A percentile compares a stretch with the other conserved stretches of the same genome.
Conservation (phyloP, 2,329 filamentous ascomycete species). For the Chaetomiaceae sp. region DNA sequence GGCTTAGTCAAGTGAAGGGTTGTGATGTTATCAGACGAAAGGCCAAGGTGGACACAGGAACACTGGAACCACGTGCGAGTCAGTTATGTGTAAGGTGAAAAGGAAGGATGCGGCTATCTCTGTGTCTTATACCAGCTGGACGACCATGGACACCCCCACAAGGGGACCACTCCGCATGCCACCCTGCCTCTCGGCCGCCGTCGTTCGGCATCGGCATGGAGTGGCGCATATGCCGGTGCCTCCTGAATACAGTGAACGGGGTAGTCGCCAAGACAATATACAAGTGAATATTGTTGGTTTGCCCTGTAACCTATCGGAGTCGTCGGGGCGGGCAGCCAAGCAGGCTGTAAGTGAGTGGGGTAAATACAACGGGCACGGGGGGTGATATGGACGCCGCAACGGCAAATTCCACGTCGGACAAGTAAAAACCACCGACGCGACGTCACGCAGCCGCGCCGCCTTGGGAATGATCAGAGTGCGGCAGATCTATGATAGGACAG, state of each 20-base stretch:
- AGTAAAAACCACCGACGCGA: constrained; percentile 1
- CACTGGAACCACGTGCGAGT: too few relatives aligned
- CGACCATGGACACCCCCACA: too few relatives aligned
- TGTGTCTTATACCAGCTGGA: constrained; percentile 1
- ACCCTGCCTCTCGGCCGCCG: too few relatives aligned
- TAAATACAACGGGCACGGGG: constrained; percentile 11
- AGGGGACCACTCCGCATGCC: neutral
- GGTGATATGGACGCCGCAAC: constrained; percentile 8
- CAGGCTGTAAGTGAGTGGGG: constrained; percentile 10
- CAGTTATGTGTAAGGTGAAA: too few relatives aligned
- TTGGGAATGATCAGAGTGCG: constrained; percentile 7
- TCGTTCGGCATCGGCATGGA: neutral
- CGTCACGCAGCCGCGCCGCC: constrained; percentile 9
- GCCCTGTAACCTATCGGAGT: constrained; percentile 7
- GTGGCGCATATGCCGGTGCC: constrained; percentile 13
- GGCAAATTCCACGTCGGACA: constrained; percentile 9
- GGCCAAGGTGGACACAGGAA: too few relatives aligned
- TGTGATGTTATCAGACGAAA: neutral
- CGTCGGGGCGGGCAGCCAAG: neutral
- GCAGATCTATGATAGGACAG: constrained; percentile 17
- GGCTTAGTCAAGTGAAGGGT: neutral
- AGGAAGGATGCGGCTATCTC: neutral
- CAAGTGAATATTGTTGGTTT: constrained; percentile 10
- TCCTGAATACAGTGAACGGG: constrained; percentile 4
- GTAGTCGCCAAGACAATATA: constrained; percentile 15